A percentile compares a stretch with the other conserved stretches of the same genome.
phyloP scores from a whole-genome alignment of 805 yeast genomes.

The Metschnikowia sp. region DNA sequence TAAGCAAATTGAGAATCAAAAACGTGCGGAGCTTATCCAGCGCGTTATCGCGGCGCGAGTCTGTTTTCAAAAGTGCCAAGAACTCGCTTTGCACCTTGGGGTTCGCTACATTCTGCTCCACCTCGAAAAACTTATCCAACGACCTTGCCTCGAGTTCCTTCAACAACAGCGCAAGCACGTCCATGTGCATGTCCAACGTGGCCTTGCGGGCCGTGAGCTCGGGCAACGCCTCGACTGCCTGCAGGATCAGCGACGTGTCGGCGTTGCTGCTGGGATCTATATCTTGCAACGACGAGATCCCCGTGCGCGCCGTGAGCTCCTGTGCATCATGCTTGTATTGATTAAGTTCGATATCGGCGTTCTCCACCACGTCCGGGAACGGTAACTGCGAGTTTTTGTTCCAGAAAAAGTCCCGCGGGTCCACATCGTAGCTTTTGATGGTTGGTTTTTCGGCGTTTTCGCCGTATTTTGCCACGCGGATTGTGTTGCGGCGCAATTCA shows the following conservation, averaged over 20 bases:
- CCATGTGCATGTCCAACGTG: constrained; percentile 95
- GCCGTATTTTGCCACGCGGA: constrained; percentile 48
- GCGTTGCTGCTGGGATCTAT: constrained; percentile 55
- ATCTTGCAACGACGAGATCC: constrained; percentile 68
- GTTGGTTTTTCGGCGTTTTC: constrained; percentile 29
- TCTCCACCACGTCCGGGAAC: constrained; percentile 98
- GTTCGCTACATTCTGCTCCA: constrained; percentile 79
- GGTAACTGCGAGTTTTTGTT: constrained; percentile 76
- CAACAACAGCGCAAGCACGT: constrained; percentile 79
- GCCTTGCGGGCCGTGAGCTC: constrained; percentile 85
- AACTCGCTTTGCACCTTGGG: constrained; percentile 57
- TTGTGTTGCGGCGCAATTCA: constrained; percentile 75
- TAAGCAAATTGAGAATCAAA: constrained; percentile 63
- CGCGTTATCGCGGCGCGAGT: constrained; percentile 56
- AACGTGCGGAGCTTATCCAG: constrained; percentile 86
- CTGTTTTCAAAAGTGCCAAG: constrained; percentile 51
- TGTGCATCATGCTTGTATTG: constrained; percentile 84
- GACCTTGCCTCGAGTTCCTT: constrained; percentile 82
- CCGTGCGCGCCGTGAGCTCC: constrained; percentile 75
- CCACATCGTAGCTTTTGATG: constrained; percentile 74
- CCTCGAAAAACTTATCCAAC: constrained; percentile 87
- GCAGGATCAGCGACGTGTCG: constrained; percentile 69
- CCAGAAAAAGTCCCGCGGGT: constrained; percentile 95
- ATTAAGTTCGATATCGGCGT: constrained; percentile 80
- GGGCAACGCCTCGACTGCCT: constrained; percentile 89